Evolutionary conservation across 163 green algal species (phyloP).

Genomic region (Scenedesmus sp.): DNA sequence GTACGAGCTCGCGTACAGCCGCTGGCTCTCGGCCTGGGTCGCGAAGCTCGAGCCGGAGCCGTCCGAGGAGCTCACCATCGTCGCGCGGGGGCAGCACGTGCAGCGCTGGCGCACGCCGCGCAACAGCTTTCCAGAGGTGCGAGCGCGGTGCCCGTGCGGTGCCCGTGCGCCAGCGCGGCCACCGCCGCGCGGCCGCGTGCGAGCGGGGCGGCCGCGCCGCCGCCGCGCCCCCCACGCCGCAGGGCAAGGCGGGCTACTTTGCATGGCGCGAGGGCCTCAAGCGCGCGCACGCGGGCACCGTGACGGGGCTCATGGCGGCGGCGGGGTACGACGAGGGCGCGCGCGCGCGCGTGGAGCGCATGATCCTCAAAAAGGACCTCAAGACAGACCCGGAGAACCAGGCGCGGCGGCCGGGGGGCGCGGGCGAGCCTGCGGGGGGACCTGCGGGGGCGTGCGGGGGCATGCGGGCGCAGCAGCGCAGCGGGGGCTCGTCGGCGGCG

Average conservation of each 20-base stretch:
- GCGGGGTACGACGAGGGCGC: conserved; percentile 48
- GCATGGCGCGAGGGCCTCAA: conserved; percentile 68
- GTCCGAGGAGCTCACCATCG: conserved; percentile 41
- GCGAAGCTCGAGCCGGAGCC: conserved; percentile 27
- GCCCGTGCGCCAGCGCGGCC: too few relatives aligned
- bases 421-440: too few relatives aligned
- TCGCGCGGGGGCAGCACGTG: conserved; percentile 45
- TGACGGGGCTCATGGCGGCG: conserved; percentile 50
- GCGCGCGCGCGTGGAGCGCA: conserved; percentile 26
- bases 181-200: background rate
- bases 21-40: conserved; percentile 40
- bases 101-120: conserved; percentile 39
- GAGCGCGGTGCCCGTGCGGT: background rate
- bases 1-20: conserved; percentile 37
- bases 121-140: conserved; percentile 32
- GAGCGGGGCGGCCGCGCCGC: background rate
- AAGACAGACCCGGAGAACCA: conserved; percentile 56
- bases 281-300: conserved; percentile 52
- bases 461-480: background rate
- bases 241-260: conserved; percentile 62
- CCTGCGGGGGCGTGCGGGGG: background rate
- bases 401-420: conserved; percentile 7
- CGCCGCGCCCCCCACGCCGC: background rate
- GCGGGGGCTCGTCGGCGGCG: too few relatives aligned
- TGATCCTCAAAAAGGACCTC: conserved; percentile 62